These are phyloP conservation scores for Cyberlindnera americana DNA, from an alignment of 805 yeast species.

Conservation along the genomic window DNA sequence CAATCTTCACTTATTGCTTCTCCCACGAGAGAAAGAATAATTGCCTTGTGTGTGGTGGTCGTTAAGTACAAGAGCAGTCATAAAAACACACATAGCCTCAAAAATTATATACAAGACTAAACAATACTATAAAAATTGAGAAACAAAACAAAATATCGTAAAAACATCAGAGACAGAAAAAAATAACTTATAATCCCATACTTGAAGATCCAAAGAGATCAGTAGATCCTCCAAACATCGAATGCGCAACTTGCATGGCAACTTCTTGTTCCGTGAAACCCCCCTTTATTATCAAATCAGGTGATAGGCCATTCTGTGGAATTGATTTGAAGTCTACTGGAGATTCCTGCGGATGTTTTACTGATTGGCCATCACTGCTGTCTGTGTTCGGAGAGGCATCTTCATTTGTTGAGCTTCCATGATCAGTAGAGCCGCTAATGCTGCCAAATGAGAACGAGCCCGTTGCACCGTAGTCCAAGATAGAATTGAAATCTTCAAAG, in stretches of 20 bases:
- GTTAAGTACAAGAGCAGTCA: slow-evolving; percentile 8
- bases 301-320: neutral
- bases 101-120: no score
- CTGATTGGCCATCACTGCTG: slow-evolving; percentile 3
- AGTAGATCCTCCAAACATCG: slow-evolving; percentile 26
- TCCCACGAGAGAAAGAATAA: slow-evolving; percentile 53
- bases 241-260: slow-evolving; percentile 26
- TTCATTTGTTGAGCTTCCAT: slow-evolving; percentile 13
- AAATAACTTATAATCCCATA: slow-evolving; percentile 1
- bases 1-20: slow-evolving; percentile 72
- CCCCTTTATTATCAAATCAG: neutral
- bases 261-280: slow-evolving; percentile 20
- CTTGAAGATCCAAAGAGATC: slow-evolving; percentile 4
- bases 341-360: slow-evolving; percentile 5
- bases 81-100: no score
- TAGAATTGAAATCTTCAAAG: slow-evolving; percentile 3
- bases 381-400: slow-evolving; percentile 22
- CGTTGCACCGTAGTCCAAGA: neutral
- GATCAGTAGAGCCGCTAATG: slow-evolving; percentile 3
- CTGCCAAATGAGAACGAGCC: slow-evolving; percentile 4
- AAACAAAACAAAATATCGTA: neutral
- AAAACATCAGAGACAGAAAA: neutral
- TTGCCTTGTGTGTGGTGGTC: slow-evolving; percentile 76
- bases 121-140: no score
- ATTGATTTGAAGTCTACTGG: no score